Base-by-base conservation (phyloP, 345 rosid genomes). In the Salix arbutifolia region DNA sequence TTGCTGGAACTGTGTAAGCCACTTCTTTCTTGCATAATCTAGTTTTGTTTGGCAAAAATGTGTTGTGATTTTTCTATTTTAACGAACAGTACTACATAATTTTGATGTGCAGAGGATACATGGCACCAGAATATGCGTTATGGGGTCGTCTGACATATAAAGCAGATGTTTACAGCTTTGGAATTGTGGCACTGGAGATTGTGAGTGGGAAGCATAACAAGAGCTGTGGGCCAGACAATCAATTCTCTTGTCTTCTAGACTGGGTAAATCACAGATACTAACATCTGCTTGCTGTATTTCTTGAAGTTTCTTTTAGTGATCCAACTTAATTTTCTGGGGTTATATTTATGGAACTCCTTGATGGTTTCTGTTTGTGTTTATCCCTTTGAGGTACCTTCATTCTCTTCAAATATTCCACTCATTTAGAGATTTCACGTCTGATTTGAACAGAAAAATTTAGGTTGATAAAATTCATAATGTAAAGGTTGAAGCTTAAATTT, bases 81-180 rank as follows among this genome's bases (percentile, higher is more conserved):
- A 40, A 10, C 44, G 44, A 40, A 40, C 14, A 4, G 28, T 2
- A 0, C 10, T 19, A 11, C 16, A 19, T 21, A 13, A 67, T 61
- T 28, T 62, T 35, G 21, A 53, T 23, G 14, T 80, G 65, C 79
- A 74, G 81, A 40, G 78, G 78, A 53, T 77, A 77, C 28, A 81
- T 74, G 68, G 81, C 81, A 56, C 84, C 81, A 0, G 84, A 82
- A 74, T 82, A 82, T 58, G 79, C 81, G 66, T 50, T 78, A 14
- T 66, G 79, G 79, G 84, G 84, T 58, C 28, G 68, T 28, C 33
- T 82, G 67, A 81, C 79, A 13, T 8, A 74, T 40, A 82, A 82
- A 46, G 79, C 79, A 40, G 84, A 82, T 67, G 74, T 78, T 10
- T 82, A 82, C 65, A 74, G 81, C 52, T 77, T 69, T 23, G 84